These are phyloP conservation scores for Solanum tarapatanum DNA, from an alignment of 257 asterid genomes.

Conservation along the genomic window DNA sequence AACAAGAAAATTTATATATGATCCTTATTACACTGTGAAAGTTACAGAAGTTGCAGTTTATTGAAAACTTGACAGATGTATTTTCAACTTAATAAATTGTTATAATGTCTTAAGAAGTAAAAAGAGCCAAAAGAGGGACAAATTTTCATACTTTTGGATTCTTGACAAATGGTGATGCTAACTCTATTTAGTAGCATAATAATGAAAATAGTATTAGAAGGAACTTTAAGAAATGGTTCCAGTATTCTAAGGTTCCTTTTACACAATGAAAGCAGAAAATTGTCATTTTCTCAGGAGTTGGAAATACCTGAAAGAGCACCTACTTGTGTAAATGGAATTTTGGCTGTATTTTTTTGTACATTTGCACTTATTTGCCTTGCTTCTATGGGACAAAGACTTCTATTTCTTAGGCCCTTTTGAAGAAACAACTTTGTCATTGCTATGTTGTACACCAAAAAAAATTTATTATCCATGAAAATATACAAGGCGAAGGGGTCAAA, in stretches of 20 bases:
- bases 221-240: not conserved
- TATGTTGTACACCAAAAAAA: not conserved
- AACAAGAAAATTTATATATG: not conserved
- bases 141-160: not conserved
- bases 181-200: not conserved
- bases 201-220: not conserved
- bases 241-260: not conserved
- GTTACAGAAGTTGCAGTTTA: not conserved
- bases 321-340: not conserved
- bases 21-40: not conserved
- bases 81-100: not conserved
- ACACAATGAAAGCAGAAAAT: not conserved
- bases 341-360: not conserved
- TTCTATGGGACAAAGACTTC: not conserved
- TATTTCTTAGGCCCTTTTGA: not conserved
- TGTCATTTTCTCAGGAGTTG: not conserved
- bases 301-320: not conserved
- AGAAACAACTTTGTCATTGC: not conserved
- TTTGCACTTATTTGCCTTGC: not conserved
- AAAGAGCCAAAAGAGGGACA: not conserved
- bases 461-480: not conserved
- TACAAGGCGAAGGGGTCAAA: not conserved
- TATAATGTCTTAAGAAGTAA: not conserved
- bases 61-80: not conserved
- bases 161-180: not conserved